Percentiles rank a stretch among this genome's conserved stretches.
Evolutionary conservation across 495 filamentous ascomycete species (phyloP).

Genomic region (Polyplosphaeria fusca): DNA sequence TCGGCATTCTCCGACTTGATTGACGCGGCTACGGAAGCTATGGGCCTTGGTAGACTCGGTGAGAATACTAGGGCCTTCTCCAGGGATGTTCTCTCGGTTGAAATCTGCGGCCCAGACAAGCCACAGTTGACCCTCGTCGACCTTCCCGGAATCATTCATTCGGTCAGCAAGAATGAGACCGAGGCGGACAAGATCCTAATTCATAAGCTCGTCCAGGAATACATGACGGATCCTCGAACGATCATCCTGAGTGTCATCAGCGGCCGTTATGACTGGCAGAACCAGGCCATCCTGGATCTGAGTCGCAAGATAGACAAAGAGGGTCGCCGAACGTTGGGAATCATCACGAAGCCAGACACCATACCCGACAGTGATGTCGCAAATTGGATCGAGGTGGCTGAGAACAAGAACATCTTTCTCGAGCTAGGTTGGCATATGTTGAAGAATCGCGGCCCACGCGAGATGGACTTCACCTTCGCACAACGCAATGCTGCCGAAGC

Average conservation of each 20-base stretch:
- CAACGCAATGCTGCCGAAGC: constrained; percentile 47
- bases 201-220: constrained; percentile 51
- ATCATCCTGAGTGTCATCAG: constrained; percentile 59
- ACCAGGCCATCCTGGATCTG: constrained; percentile 49
- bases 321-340: constrained; percentile 53
- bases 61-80: constrained; percentile 45
- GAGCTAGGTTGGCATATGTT: constrained; percentile 69
- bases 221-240: constrained; percentile 55
- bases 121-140: constrained; percentile 67
- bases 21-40: constrained; percentile 34
- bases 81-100: constrained; percentile 61
- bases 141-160: constrained; percentile 59
- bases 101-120: constrained; percentile 56
- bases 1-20: constrained; percentile 37
- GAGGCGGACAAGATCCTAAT: constrained; percentile 49
- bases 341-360: constrained; percentile 58
- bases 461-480: constrained; percentile 38
- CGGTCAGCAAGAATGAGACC: constrained; percentile 45
- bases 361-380: constrained; percentile 50
- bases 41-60: constrained; percentile 34
- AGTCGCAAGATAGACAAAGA: constrained; percentile 46
- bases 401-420: constrained; percentile 60
- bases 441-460: constrained; percentile 49
- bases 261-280: constrained; percentile 50
- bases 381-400: constrained; percentile 52